Evolutionary conservation across 495 filamentous ascomycete species (phyloP).

Genomic region (Daldinia concentrica): DNA sequence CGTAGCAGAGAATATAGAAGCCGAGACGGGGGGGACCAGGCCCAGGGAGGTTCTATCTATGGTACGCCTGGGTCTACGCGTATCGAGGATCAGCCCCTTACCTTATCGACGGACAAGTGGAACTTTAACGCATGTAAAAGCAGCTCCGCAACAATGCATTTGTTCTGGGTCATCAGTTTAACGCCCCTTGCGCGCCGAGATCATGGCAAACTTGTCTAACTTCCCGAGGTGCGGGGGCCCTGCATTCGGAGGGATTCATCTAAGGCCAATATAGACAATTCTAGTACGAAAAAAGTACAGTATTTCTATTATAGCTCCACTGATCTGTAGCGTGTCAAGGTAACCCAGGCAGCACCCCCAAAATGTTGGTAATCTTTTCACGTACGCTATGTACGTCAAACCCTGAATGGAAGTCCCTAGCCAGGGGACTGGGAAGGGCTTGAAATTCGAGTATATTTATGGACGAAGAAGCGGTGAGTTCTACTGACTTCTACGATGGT

Average conservation of each 20-base stretch:
- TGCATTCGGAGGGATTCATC: neutral
- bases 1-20: neutral
- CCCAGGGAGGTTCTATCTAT: neutral
- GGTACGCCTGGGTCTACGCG: constrained; percentile 1
- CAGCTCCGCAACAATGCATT: neutral
- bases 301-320: constrained; percentile 2
- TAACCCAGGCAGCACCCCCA: neutral
- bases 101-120: constrained; percentile 6
- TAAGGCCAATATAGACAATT: neutral
- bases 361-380: constrained; percentile 3
- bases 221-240: neutral
- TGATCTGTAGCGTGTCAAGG: neutral
- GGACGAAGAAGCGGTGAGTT: constrained; percentile 9
- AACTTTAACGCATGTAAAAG: neutral
- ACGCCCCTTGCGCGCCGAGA: constrained; percentile 1
- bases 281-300: neutral
- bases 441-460: neutral
- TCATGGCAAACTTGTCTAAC: neutral
- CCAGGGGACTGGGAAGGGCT: neutral
- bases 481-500: neutral
- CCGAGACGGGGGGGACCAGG: neutral
- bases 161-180: neutral
- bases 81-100: constrained; percentile 9
- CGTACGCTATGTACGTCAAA: constrained; percentile 7
- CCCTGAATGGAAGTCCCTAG: constrained; percentile 1